phyloP scores from a whole-genome alignment of 805 yeast species.

The Candida awuae region DNA sequence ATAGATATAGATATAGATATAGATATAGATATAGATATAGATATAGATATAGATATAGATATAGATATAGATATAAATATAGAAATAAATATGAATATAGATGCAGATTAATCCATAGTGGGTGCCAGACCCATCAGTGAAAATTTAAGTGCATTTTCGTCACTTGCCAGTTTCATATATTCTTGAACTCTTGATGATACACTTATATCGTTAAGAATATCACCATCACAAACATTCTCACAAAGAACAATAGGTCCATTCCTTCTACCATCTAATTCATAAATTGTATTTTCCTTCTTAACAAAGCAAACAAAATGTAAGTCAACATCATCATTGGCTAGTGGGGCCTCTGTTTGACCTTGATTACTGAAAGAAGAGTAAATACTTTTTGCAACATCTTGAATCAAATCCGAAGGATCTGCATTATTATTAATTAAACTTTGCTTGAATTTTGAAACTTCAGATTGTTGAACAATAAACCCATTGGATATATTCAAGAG shows the following conservation, averaged over 20 bases:
- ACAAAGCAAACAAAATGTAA: constrained; percentile 76
- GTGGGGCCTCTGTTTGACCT: constrained; percentile 66
- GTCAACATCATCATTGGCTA: constrained; percentile 44
- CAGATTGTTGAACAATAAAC: constrained; percentile 33
- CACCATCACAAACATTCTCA: constrained; percentile 17
- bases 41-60: too few relatives aligned
- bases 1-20: too few relatives aligned
- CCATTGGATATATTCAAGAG: constrained; percentile 40
- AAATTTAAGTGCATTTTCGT: constrained; percentile 52
- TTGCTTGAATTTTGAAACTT: constrained; percentile 19
- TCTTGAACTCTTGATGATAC: constrained; percentile 51
- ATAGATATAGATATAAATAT: too few relatives aligned
- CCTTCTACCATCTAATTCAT: constrained; percentile 86
- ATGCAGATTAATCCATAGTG: constrained; percentile 21
- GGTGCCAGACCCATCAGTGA: constrained; percentile 75
- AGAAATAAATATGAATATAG: background rate
- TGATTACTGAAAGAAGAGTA: constrained; percentile 39
- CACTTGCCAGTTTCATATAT: constrained; percentile 59
- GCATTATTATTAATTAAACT: constrained; percentile 19
- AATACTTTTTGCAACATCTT: constrained; percentile 22
- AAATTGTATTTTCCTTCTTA: constrained; percentile 46
- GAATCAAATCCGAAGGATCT: constrained; percentile 16
- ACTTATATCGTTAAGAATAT: constrained; percentile 45
- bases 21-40: too few relatives aligned
- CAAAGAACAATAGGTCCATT: constrained; percentile 57